These are phyloP conservation scores for Botrytis fabae DNA, from an alignment of 2,329 filamentous ascomycete species.

Conservation along the genomic window DNA sequence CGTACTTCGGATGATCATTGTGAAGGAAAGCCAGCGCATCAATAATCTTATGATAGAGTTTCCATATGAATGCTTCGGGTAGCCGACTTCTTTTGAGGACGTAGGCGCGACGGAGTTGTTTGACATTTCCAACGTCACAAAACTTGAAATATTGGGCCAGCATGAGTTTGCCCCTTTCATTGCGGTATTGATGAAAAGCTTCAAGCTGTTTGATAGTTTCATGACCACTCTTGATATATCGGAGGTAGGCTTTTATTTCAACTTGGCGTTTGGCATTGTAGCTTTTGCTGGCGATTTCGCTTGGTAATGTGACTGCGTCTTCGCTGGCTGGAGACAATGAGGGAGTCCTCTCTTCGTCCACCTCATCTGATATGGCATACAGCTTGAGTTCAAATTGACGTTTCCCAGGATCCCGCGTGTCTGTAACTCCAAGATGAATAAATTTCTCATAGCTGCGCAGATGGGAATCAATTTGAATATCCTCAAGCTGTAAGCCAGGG, in stretches of 20 bases:
- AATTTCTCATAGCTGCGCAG: neutral
- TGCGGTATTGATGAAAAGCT: slow-evolving; percentile 10
- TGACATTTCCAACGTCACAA: slow-evolving; percentile 13
- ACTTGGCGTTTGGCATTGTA: neutral
- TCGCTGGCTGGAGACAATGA: neutral
- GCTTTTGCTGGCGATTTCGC: neutral
- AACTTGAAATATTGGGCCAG: slow-evolving; percentile 1
- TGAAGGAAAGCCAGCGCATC: slow-evolving; percentile 17
- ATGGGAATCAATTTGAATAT: neutral
- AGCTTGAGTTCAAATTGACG: neutral
- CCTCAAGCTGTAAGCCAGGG: neutral
- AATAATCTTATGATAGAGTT: neutral
- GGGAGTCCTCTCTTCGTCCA: neutral
- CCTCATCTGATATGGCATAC: neutral
- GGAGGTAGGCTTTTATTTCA: slow-evolving; percentile 1
- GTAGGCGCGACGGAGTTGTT: neutral
- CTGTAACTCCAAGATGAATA: neutral
- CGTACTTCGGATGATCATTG: slow-evolving; percentile 17
- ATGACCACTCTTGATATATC: slow-evolving; percentile 4
- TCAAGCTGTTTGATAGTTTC: slow-evolving; percentile 9
- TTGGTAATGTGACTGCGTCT: neutral
- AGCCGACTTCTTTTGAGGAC: fast-evolving
- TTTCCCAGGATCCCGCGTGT: neutral
- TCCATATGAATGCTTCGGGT: slow-evolving; percentile 12
- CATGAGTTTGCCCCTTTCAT: neutral